Base-by-base conservation (phyloP, 768 basidiomycete species). In the Hericium coralloides region DNA sequence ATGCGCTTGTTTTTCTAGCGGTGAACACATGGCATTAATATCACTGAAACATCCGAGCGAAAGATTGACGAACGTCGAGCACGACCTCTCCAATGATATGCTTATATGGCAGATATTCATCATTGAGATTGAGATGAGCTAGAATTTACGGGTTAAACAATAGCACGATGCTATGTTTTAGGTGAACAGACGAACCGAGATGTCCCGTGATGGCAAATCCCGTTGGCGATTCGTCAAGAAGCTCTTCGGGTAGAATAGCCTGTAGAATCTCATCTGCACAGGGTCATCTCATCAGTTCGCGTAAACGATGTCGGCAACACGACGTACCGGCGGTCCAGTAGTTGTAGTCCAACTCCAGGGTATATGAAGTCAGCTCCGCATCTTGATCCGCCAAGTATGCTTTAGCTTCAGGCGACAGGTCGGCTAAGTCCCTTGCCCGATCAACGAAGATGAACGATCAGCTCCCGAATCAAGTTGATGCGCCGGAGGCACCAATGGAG, bases 101-200 rank as follows among this genome's bases (percentile, higher is more conserved):
- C 67, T 92, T 93, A 73, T 89, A 98, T 2, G 94, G 93, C 31
- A 98, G 68, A 72, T 95, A 98, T 68, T 94, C 89, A 17, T 86
- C 82, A 62, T 87, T 83, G 37, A 99, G 79, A 68, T 99, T 99
- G 52, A 98, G 70, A 67, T 98, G 97, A 0, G 92, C 95, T 97
- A 56, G 12, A 12, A 26, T 50, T 26, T 26, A 52, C n/a, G 49
- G 37, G 41, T 51, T 17, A 50, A 2, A 47, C 2, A 4, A 14
- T n/a, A 52, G 47, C 18, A 10, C 43, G 50, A 5, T 22, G 57
- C 17, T 38, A 8, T 45, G 52, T 8, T 62, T 36, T 57, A 52
- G 55, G 18, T n/a, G 12, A 52, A 17, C n/a, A n/a, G 20, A 52
- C 81, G 55, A 63, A 89, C 94, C 95, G 52, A 99, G 84, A 69